Conservation (phyloP, 257 asterid species). For the Orobanche coerulescens region DNA sequence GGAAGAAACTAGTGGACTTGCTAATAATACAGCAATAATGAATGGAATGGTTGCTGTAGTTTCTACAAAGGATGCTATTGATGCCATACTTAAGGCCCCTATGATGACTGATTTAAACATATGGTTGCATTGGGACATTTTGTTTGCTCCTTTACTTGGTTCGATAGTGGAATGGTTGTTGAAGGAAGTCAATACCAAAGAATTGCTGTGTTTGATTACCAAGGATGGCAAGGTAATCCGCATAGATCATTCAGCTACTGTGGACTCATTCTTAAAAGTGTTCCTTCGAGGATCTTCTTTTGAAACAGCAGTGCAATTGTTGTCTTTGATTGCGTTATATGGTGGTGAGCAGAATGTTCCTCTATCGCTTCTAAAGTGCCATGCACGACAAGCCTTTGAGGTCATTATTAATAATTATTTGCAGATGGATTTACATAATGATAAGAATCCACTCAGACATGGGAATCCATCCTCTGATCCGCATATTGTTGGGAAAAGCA, state of each 20-base stretch:
- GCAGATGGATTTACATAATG: slow-evolving; percentile 31
- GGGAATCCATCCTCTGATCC: slow-evolving; percentile 29
- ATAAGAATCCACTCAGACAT: slow-evolving; percentile 19
- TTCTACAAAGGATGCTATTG: slow-evolving; percentile 66
- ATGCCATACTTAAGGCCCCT: slow-evolving; percentile 67
- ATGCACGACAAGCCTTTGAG: slow-evolving; percentile 63
- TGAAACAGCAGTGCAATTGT: slow-evolving; percentile 62
- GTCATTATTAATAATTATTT: slow-evolving; percentile 38
- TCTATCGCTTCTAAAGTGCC: slow-evolving; percentile 64
- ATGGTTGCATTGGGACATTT: slow-evolving; percentile 90
- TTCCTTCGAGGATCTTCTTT: slow-evolving; percentile 57
- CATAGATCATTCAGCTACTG: slow-evolving; percentile 65
- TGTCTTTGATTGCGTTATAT: slow-evolving; percentile 67
- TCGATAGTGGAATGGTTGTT: slow-evolving; percentile 77
- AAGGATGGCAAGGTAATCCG: slow-evolving; percentile 77
- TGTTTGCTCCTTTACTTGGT: slow-evolving; percentile 87
- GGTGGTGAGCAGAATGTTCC: slow-evolving; percentile 80
- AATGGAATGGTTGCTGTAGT: slow-evolving; percentile 35
- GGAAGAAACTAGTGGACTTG: slow-evolving; percentile 26
- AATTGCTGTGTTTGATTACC: slow-evolving; percentile 68
- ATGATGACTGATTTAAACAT: slow-evolving; percentile 68
- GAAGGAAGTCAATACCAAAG: slow-evolving; percentile 61
- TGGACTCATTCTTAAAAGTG: slow-evolving; percentile 63
- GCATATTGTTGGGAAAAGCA: slow-evolving; percentile 19
- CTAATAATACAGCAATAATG: slow-evolving; percentile 21